Conservation (phyloP, 345 rosid species). For the Microthlaspi erraticum region DNA sequence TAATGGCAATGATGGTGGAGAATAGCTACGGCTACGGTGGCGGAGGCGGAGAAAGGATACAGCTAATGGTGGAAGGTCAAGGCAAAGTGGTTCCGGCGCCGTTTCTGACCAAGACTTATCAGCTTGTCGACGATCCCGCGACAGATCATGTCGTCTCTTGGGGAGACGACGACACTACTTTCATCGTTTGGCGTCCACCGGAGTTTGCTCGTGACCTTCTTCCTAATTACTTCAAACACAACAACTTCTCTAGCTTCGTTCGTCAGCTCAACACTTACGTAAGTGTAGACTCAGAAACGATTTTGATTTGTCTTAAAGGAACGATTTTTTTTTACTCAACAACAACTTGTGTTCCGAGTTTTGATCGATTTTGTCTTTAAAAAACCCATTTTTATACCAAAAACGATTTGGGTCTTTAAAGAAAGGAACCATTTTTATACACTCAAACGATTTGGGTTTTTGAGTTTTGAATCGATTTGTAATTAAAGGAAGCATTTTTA, state of each 20-base stretch:
- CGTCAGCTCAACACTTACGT: slow-evolving; percentile 98
- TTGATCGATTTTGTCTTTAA: neutral
- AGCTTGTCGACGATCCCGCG: slow-evolving; percentile 85
- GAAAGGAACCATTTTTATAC: neutral
- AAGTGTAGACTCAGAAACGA: slow-evolving; percentile 16
- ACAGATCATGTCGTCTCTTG: slow-evolving; percentile 91
- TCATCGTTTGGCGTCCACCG: slow-evolving; percentile 91
- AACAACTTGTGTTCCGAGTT: neutral
- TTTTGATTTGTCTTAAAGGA: neutral
- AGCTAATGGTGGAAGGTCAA: slow-evolving; percentile 83
- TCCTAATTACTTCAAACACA: slow-evolving; percentile 96
- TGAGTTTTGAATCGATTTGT: neutral
- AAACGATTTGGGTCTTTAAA: neutral
- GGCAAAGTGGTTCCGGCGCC: slow-evolving; percentile 91
- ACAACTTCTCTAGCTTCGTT: slow-evolving; percentile 97
- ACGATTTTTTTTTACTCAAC: neutral
- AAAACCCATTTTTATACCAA: neutral
- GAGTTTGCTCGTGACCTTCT: slow-evolving; percentile 97
- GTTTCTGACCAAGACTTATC: slow-evolving; percentile 93
- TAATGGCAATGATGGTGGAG: slow-evolving; percentile 33
- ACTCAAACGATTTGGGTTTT: neutral
- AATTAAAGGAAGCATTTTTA: neutral
- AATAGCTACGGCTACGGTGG: slow-evolving; percentile 39
- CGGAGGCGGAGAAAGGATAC: slow-evolving; percentile 62
- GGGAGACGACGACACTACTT: slow-evolving; percentile 91